These are phyloP conservation scores for Gomphus bonarii DNA, from an alignment of 1,284 basidiomycete genomes.

Conservation along the genomic window DNA sequence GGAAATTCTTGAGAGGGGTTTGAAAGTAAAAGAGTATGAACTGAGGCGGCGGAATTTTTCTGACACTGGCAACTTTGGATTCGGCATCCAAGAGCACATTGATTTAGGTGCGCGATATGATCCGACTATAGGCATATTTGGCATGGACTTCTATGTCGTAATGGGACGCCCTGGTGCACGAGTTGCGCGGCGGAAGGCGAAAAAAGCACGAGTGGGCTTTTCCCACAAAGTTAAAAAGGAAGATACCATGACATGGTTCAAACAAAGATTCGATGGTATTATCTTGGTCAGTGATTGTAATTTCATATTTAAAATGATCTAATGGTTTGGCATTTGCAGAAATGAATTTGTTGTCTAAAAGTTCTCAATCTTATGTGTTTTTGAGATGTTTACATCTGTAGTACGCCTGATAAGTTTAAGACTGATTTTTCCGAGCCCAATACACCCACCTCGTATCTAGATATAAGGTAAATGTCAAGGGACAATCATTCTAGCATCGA, in stretches of 20 bases:
- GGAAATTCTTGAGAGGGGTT: slow-evolving; percentile 97
- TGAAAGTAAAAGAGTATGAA: slow-evolving; percentile 99
- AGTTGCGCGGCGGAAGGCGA: slow-evolving; percentile 87
- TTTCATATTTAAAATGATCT: not conserved
- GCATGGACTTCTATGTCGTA: slow-evolving; percentile 97
- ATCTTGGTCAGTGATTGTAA: slow-evolving; percentile 55
- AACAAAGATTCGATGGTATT: slow-evolving; percentile 97
- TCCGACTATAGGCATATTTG: slow-evolving; percentile 94
- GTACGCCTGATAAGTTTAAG: too few relatives aligned
- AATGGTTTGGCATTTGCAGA: not conserved
- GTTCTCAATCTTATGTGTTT: too few relatives aligned
- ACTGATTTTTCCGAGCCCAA: too few relatives aligned
- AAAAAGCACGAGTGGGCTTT: slow-evolving; percentile 80
- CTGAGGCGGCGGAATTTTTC: slow-evolving; percentile 90
- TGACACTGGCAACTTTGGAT: slow-evolving; percentile 97
- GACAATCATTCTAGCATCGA: too few relatives aligned
- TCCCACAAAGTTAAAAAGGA: slow-evolving; percentile 86
- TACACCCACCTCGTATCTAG: too few relatives aligned
- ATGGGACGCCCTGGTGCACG: slow-evolving; percentile 96
- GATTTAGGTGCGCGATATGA: slow-evolving; percentile 98
- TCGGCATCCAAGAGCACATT: slow-evolving; percentile 98
- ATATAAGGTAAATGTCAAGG: too few relatives aligned
- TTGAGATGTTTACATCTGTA: too few relatives aligned
- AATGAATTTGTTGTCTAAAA: too few relatives aligned
- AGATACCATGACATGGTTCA: slow-evolving; percentile 97